A percentile compares a stretch with the other conserved stretches of the same genome.
phyloP scores from a whole-genome alignment of 2,329 filamentous ascomycete genomes.

The Arachnomyces sp. region DNA sequence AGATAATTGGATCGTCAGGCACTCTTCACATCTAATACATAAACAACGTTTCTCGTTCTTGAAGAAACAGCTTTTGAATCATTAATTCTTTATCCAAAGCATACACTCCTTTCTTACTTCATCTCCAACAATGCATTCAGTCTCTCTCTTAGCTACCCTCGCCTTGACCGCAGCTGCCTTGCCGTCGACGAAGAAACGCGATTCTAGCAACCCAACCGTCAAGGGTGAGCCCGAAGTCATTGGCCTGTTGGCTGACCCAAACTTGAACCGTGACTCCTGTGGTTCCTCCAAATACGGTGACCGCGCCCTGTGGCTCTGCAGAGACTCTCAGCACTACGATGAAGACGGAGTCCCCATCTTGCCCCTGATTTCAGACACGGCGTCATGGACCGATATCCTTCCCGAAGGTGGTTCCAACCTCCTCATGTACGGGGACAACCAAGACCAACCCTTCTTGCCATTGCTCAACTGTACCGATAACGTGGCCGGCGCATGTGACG shows the following conservation, averaged over 20 bases:
- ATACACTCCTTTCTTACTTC: too few relatives aligned
- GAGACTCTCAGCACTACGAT: slow-evolving; percentile 11
- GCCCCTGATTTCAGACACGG: slow-evolving; percentile 9
- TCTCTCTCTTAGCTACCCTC: too few relatives aligned
- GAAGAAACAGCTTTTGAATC: too few relatives aligned
- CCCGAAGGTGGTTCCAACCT: slow-evolving; percentile 1
- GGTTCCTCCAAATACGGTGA: slow-evolving; percentile 9
- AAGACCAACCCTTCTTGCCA: slow-evolving; percentile 10
- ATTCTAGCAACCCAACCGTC: slow-evolving; percentile 1
- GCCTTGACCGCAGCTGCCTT: background rate
- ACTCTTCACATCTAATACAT: too few relatives aligned
- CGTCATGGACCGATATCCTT: slow-evolving; percentile 9
- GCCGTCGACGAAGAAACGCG: background rate
- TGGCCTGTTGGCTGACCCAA: slow-evolving; percentile 10
- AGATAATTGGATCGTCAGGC: too few relatives aligned
- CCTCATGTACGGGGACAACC: slow-evolving; percentile 8
- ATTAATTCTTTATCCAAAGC: too few relatives aligned
- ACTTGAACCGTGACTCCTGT: slow-evolving; percentile 12
- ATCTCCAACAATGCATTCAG: too few relatives aligned
- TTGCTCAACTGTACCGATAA: slow-evolving; percentile 9
- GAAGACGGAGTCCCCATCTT: slow-evolving; percentile 5
- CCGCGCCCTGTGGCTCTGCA: slow-evolving; percentile 10
- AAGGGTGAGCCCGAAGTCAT: slow-evolving; percentile 8
- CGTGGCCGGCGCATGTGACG: slow-evolving; percentile 7
- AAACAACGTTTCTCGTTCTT: too few relatives aligned